Conservation (phyloP, 495 filamentous ascomycete species). For the Hyaloscypha bicolor region DNA sequence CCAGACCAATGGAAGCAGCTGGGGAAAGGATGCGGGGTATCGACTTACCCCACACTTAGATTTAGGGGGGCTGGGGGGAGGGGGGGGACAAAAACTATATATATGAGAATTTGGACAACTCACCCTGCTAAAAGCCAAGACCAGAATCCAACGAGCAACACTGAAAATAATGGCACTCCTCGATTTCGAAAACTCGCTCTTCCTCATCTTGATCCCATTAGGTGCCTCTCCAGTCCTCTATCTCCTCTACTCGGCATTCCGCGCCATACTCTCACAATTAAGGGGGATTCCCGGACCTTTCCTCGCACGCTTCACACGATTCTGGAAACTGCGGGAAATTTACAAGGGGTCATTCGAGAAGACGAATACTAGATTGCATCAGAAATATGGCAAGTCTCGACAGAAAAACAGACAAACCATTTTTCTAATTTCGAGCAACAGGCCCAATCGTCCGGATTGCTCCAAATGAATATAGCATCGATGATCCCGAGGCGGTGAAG, state of each 20-base stretch:
- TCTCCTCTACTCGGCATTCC: background rate
- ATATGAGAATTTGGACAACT: background rate
- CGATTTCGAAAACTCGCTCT: background rate
- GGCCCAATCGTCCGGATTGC: conserved; percentile 50
- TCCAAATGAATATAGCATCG: conserved; percentile 54
- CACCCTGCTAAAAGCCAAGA: background rate
- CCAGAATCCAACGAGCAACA: background rate
- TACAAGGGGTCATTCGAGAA: conserved; percentile 43
- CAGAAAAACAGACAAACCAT: too few species aligned
- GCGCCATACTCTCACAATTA: conserved; percentile 15
- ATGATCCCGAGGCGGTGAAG: conserved; percentile 44
- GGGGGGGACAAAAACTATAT: background rate
- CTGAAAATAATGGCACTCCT: background rate
- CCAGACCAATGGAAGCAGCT: background rate
- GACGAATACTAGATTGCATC: conserved; percentile 48
- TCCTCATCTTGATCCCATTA: background rate
- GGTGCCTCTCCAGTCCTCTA: background rate
- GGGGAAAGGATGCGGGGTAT: background rate
- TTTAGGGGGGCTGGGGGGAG: too few species aligned
- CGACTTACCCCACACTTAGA: background rate
- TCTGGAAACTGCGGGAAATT: conserved; percentile 49
- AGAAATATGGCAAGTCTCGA: conserved; percentile 27
- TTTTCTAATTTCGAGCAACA: background rate
- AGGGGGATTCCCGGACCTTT: conserved; percentile 23
- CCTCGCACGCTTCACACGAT: conserved; percentile 42